Percentiles rank a stretch among this genome's conserved stretches.
Conservation (phyloP, 495 filamentous ascomycete species). For the Aspergillus bridgeri region DNA sequence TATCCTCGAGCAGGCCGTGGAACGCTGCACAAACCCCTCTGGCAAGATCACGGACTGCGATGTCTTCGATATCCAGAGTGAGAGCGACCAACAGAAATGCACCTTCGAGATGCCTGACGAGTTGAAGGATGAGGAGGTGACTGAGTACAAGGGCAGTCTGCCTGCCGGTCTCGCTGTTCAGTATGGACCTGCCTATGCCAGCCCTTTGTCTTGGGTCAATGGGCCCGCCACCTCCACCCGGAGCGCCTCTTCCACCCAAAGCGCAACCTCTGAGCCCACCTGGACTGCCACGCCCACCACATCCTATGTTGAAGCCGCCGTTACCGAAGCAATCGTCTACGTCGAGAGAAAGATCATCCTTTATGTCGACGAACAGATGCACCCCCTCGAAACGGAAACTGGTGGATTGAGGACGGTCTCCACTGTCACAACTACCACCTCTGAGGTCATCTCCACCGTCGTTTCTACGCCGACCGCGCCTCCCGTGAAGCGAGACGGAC, state of each 20-base stretch:
- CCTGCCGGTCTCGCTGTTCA: slow-evolving; percentile 52
- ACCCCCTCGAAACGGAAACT: slow-evolving; percentile 19
- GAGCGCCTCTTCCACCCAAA: slow-evolving; percentile 1
- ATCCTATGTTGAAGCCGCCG: slow-evolving; percentile 20
- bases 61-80: slow-evolving; percentile 54
- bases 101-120: slow-evolving; percentile 44
- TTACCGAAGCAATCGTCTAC: slow-evolving; percentile 36
- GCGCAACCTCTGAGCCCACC: background rate
- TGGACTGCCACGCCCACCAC: slow-evolving; percentile 28
- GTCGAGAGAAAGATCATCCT: slow-evolving; percentile 37
- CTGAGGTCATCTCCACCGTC: slow-evolving; percentile 19
- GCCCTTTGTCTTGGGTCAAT: slow-evolving; percentile 18
- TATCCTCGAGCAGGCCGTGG: slow-evolving; percentile 39
- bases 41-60: slow-evolving; percentile 55
- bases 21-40: slow-evolving; percentile 48
- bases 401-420: slow-evolving; percentile 15
- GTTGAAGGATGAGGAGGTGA: slow-evolving; percentile 36
- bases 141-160: slow-evolving; percentile 39
- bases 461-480: slow-evolving; percentile 24
- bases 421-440: slow-evolving; percentile 12
- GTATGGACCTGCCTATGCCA: slow-evolving; percentile 51
- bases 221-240: slow-evolving; percentile 6
- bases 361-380: slow-evolving; percentile 26
- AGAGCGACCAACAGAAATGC: slow-evolving; percentile 37
- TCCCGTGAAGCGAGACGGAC: slow-evolving; percentile 20